Conservation (phyloP, 805 yeast species). For the Debaryomyces prosopidis region DNA sequence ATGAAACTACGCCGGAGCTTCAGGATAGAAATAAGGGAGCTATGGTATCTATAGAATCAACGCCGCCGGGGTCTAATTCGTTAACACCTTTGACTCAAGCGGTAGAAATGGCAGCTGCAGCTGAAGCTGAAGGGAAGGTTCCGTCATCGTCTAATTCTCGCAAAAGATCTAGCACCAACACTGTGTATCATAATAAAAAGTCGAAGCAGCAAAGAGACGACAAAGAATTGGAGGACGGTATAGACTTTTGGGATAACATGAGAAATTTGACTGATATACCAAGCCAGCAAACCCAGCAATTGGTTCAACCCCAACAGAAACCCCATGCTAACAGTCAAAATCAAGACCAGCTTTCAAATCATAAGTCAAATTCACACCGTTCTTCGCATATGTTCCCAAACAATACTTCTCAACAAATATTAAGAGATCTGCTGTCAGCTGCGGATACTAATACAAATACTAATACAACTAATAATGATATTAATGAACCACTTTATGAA, state of each 20-base stretch:
- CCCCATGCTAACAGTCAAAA: no score
- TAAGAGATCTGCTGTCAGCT: not conserved
- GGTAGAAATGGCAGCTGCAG: constrained; percentile 38
- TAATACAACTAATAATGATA: not conserved
- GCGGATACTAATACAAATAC: not conserved
- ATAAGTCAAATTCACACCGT: constrained; percentile 54
- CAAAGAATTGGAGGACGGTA: constrained; percentile 53
- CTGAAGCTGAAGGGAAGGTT: constrained; percentile 17
- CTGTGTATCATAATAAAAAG: constrained; percentile 1
- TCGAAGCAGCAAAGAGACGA: constrained; percentile 4
- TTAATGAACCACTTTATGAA: constrained; percentile 15
- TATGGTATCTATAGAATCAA: constrained; percentile 2
- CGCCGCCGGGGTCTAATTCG: constrained; percentile 11
- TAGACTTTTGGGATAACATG: constrained; percentile 74
- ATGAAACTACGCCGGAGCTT: constrained; percentile 4
- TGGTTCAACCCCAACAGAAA: constrained; percentile 4
- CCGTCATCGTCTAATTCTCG: constrained; percentile 3
- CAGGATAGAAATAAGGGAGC: constrained; percentile 6
- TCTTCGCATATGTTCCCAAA: constrained; percentile 42
- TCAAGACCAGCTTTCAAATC: constrained; percentile 1
- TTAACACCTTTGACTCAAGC: constrained; percentile 44
- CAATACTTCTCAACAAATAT: constrained; percentile 16
- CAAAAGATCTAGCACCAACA: not conserved
- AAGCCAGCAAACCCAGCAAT: constrained; percentile 7
- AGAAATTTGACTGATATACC: constrained; percentile 47